Percentiles rank a stretch among this genome's conserved stretches.
These are phyloP conservation scores for Ormosia semicastrata DNA, from an alignment of 306 rosid species.

Conservation along the genomic window DNA sequence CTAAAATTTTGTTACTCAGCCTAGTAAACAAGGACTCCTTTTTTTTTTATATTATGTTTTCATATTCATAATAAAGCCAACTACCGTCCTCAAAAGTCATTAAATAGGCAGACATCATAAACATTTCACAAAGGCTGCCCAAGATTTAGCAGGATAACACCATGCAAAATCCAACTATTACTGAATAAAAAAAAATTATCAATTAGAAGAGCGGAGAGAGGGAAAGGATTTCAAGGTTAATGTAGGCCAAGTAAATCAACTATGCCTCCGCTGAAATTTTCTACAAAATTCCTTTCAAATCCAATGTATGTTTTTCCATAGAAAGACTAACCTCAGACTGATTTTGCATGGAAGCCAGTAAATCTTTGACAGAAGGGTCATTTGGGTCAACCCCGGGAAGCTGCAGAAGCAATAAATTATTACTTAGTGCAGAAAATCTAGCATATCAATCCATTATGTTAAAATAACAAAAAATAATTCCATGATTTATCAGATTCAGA, in stretches of 20 bases:
- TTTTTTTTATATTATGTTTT: background rate
- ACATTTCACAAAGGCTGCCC: background rate
- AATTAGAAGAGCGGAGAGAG: background rate
- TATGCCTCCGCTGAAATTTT: background rate
- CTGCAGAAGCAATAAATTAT: conserved; percentile 51
- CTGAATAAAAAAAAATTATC: background rate
- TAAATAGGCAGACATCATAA: background rate
- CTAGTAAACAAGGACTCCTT: background rate
- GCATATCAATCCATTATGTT: conserved; percentile 13
- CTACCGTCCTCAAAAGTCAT: background rate
- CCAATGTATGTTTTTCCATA: background rate
- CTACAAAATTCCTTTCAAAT: background rate
- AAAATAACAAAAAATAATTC: background rate
- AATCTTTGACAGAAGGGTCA: conserved; percentile 93
- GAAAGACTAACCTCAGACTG: conserved; percentile 58
- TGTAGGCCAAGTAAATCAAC: background rate
- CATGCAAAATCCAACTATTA: background rate
- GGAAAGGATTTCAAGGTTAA: background rate
- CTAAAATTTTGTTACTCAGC: background rate
- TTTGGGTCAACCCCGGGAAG: conserved; percentile 99
- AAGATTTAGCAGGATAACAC: background rate
- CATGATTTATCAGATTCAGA: conserved; percentile 28
- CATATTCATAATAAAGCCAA: background rate
- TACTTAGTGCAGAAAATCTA: background rate
- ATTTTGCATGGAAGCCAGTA: conserved; percentile 95